Percentiles rank a stretch among this genome's conserved stretches.
Evolutionary conservation across 805 yeast species (phyloP).

Genomic region (Sungouiella blattae): DNA sequence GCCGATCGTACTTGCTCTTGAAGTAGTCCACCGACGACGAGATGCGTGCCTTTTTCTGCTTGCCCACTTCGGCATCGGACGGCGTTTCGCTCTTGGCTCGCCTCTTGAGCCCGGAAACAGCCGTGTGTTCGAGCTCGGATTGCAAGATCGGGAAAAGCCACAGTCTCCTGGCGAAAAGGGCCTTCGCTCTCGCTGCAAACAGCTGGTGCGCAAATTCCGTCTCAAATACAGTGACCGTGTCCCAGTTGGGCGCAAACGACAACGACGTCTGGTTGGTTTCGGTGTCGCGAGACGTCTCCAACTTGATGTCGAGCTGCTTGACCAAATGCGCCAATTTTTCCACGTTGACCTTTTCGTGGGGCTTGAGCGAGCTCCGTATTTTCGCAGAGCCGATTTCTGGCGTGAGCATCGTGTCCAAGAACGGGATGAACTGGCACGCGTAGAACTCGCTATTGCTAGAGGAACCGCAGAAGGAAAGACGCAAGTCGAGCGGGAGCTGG

Average conservation of each 20-base stretch:
- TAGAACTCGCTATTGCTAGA: slow-evolving; percentile 21
- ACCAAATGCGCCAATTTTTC: slow-evolving; percentile 37
- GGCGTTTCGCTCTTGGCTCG: not conserved
- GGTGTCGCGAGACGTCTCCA: slow-evolving; percentile 35
- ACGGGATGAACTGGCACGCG: slow-evolving; percentile 33
- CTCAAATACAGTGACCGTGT: slow-evolving; percentile 25
- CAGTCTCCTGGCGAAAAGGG: slow-evolving; percentile 26
- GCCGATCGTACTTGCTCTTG: slow-evolving; percentile 33
- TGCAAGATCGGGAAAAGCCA: slow-evolving; percentile 36
- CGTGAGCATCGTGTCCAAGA: slow-evolving; percentile 25
- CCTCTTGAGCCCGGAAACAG: slow-evolving; percentile 22
- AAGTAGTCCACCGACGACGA: slow-evolving; percentile 37
- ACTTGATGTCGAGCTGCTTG: slow-evolving; percentile 35
- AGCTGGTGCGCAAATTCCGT: slow-evolving; percentile 16
- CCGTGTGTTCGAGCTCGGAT: slow-evolving; percentile 29
- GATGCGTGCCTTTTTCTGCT: slow-evolving; percentile 19
- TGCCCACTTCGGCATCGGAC: slow-evolving; percentile 2
- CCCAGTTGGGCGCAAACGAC: slow-evolving; percentile 35
- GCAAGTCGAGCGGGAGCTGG: slow-evolving; percentile 25
- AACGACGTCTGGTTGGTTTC: slow-evolving; percentile 27
- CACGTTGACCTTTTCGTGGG: slow-evolving; percentile 28
- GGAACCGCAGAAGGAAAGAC: slow-evolving; percentile 24
- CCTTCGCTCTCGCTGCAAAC: slow-evolving; percentile 13
- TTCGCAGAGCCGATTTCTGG: slow-evolving; percentile 26
- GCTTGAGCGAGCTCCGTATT: slow-evolving; percentile 21